Base-by-base conservation (phyloP, 1,284 basidiomycete genomes). In the Hortiboletus rubellus region DNA sequence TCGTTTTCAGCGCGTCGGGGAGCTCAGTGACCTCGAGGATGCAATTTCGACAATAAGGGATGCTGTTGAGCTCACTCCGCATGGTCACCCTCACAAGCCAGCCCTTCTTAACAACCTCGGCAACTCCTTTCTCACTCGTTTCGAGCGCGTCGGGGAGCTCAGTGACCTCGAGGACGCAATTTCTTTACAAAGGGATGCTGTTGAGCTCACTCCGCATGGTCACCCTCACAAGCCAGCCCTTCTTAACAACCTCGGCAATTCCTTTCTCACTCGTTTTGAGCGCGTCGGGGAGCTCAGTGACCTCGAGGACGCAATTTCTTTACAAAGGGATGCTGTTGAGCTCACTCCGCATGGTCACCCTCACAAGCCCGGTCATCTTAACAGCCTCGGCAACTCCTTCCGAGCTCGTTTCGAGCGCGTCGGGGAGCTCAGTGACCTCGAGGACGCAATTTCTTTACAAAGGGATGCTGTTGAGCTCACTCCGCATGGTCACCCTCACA, bases 361-460 rank as follows among this genome's bases (percentile, higher is more conserved):
- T 18, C 18, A 18, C 18, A 18, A 18, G 18, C 22, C 41, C 11
- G 11, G 8, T n/a, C n/a, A n/a, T n/a, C 22, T 42, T 42, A 6
- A 14, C 18, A 22, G 6, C 10, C 45, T 57, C 9, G 55, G n/a
- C 17, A 47, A 30, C 10, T 34, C 34, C 30, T 48, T 57, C 2
- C 18, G 10, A 4, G 10, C 10, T 27, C 46, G 42, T 10, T 57
- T 57, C 43, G 15, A 50, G 30, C 37, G 15, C 5, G 24, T 46
- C 5, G 56, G 55, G 5, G 46, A 58, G 37, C 2, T 45, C n/a
- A 18, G 5, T 30, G 27, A 31, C 15, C 17, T 45, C 0, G 27
- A 45, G 17, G 10, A 31, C 3, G 43, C 43, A 45, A 45, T 57
- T 24, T 45, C 45, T 2, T n/a, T 0, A 3, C 17, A 6, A 2